Base-by-base conservation (phyloP, 371 early-diverging fungal species). In the Fennellomyces sp. region DNA sequence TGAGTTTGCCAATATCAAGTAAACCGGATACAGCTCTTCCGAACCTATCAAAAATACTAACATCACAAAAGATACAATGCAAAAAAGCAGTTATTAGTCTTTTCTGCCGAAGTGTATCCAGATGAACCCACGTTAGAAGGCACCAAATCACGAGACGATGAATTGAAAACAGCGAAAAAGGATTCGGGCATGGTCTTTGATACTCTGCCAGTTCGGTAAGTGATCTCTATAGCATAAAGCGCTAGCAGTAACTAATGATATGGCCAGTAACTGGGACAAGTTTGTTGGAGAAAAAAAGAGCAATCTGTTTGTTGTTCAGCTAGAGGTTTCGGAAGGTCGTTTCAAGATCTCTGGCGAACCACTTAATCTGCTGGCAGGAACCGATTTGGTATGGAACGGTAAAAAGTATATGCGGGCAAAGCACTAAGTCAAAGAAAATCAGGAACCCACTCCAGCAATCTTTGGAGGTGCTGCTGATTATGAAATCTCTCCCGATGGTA, bases 241-340 rank as follows among this genome's bases (percentile, higher is more conserved):
- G n/a, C n/a, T n/a, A n/a, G n/a, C 8, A 13, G 19, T 17, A 41
- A 17, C 12, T 15, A 41, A 13, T n/a, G 15, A 39, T 10, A 39
- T n/a, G n/a, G 2, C 19, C 47, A 75, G 91, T 56, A 90, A 89
- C 52, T 91, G 91, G 91, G 91, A 91, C 63, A 58, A 60, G 3
- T 86, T 78, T 52, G 64, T 80, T 2, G 60, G 72, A 27, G 74
- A 78, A 30, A 81, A 81, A 63, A 80, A 81, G 60, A 81, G 79
- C 75, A 82, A 85, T 51, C 68, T 88, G 38, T 88, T 88, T 67
- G 69, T 76, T 2, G 78, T 82, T 17, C 49, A 68, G 26, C 56
- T 87, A 56, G 53, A 68, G 39, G 35, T 71, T 13, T 21, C 45
- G 19, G 64, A n/a, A n/a, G 67, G 69, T 27, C 25, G 45, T 51